These are phyloP conservation scores for Colletotrichum sp. DNA, from an alignment of 2,329 filamentous ascomycete species.

Conservation along the genomic window DNA sequence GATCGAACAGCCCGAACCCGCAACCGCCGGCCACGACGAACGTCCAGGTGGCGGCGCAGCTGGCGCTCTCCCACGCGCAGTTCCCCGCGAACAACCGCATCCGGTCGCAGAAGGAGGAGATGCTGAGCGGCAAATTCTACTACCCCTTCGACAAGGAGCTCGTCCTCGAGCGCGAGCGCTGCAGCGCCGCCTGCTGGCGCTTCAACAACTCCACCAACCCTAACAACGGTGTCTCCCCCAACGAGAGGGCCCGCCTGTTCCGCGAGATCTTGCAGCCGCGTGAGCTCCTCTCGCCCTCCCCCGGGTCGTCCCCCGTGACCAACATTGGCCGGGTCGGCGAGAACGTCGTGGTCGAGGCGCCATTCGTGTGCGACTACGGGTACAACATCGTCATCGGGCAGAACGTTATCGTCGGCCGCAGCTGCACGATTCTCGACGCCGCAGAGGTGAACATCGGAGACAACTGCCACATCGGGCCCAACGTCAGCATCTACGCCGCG, in stretches of 20 bases:
- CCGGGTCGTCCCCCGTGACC: conserved; percentile 56
- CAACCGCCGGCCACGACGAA: conserved; percentile 42
- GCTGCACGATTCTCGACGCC: conserved; percentile 88
- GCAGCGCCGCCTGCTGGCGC: conserved; percentile 78
- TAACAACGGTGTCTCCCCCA: conserved; percentile 70
- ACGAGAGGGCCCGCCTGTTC: conserved; percentile 74
- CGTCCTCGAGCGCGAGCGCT: conserved; percentile 82
- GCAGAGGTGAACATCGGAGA: conserved; percentile 82
- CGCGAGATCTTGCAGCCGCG: conserved; percentile 72
- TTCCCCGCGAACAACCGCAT: conserved; percentile 41
- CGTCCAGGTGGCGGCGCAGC: conserved; percentile 62
- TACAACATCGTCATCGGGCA: conserved; percentile 92
- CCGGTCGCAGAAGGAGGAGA: conserved; percentile 84
- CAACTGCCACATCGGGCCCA: conserved; percentile 77
- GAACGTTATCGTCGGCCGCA: conserved; percentile 81
- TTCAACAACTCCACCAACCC: conserved; percentile 88
- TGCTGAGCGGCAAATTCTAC: conserved; percentile 82
- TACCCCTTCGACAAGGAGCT: conserved; percentile 80
- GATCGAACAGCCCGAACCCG: conserved; percentile 52
- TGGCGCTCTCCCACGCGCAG: conserved; percentile 61
- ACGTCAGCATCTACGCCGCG: conserved; percentile 84
- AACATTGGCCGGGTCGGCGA: conserved; percentile 72
- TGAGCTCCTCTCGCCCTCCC: conserved; percentile 61
- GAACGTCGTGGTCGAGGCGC: conserved; percentile 80
- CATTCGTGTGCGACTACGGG: conserved; percentile 93